Percentiles rank a stretch among this genome's conserved stretches.
Evolutionary conservation across 176 grass and related monocot genomes (phyloP).

Genomic region (Aegilops speltoides): DNA sequence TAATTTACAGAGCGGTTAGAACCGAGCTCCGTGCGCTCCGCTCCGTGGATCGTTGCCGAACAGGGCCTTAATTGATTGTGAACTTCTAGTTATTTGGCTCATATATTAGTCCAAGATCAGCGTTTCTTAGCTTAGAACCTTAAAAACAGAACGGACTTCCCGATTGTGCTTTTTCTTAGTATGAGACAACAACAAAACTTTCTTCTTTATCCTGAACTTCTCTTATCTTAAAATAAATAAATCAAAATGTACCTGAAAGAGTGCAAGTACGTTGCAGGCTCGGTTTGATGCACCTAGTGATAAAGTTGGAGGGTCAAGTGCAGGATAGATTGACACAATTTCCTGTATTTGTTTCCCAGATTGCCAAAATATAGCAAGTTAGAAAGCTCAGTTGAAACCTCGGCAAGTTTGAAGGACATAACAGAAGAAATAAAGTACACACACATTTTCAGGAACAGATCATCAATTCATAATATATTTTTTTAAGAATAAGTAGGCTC

Average conservation of each 20-base stretch:
- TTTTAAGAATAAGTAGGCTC: neutral
- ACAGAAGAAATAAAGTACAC: neutral
- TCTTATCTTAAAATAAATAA: neutral
- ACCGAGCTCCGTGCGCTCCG: no score
- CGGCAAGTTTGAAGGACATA: neutral
- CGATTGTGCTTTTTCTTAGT: no score
- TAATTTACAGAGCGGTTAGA: no score
- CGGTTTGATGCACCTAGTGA: conserved; percentile 85
- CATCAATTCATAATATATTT: neutral
- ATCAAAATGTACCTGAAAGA: conserved; percentile 72
- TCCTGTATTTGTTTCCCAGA: conserved; percentile 52
- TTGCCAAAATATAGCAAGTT: conserved; percentile 6
- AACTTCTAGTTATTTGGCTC: no score
- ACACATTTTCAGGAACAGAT: neutral
- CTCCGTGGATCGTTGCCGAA: no score
- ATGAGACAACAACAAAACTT: neutral
- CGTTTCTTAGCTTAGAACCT: neutral
- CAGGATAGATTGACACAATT: conserved; percentile 90
- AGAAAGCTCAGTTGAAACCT: conserved; percentile 1
- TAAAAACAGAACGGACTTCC: neutral
- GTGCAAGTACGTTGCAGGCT: conserved; percentile 93
- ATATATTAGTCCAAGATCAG: no score
- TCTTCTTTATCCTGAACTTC: neutral
- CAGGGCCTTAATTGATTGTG: no score
- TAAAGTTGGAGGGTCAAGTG: conserved; percentile 86